Evolutionary conservation across 345 rosid species (phyloP).

Genomic region (Trapa bicornis): DNA sequence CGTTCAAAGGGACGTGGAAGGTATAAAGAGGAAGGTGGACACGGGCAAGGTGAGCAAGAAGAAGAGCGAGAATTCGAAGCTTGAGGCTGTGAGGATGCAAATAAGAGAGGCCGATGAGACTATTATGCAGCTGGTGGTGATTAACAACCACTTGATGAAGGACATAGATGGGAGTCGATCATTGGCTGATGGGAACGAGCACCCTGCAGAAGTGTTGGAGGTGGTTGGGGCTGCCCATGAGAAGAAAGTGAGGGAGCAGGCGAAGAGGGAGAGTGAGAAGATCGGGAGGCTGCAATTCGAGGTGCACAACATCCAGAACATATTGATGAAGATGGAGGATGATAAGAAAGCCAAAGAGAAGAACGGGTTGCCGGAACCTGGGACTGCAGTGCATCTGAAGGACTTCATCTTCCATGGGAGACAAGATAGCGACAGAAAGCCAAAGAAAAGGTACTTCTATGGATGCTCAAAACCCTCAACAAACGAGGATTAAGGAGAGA

Average conservation of each 20-base stretch:
- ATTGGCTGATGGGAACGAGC: constrained; percentile 8
- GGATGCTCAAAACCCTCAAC: constrained; percentile 55
- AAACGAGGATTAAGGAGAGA: constrained; percentile 24
- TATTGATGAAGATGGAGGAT: constrained; percentile 60
- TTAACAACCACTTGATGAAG: constrained; percentile 37
- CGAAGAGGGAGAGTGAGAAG: constrained; percentile 59
- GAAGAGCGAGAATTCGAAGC: constrained; percentile 36
- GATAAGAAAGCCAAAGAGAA: constrained; percentile 43
- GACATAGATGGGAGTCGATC: constrained; percentile 32
- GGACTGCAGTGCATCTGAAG: constrained; percentile 46
- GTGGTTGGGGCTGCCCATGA: constrained; percentile 14
- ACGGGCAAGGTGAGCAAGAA: constrained; percentile 42
- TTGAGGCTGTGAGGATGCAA: constrained; percentile 42
- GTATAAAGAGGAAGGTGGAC: constrained; percentile 55
- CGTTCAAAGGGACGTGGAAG: constrained; percentile 46
- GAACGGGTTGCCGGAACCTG: constrained; percentile 29
- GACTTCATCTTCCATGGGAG: constrained; percentile 47
- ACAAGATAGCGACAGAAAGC: constrained; percentile 31
- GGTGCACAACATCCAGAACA: constrained; percentile 55
- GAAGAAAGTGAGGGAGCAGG: constrained; percentile 42
- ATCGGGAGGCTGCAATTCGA: constrained; percentile 59
- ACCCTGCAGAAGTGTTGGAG: constrained; percentile 23
- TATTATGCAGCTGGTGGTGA: constrained; percentile 38
- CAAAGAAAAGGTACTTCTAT: constrained; percentile 56
- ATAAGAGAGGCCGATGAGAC: constrained; percentile 59